phyloP scores from a whole-genome alignment of 371 early-diverging fungal species.

The Batkoa obscura region DNA sequence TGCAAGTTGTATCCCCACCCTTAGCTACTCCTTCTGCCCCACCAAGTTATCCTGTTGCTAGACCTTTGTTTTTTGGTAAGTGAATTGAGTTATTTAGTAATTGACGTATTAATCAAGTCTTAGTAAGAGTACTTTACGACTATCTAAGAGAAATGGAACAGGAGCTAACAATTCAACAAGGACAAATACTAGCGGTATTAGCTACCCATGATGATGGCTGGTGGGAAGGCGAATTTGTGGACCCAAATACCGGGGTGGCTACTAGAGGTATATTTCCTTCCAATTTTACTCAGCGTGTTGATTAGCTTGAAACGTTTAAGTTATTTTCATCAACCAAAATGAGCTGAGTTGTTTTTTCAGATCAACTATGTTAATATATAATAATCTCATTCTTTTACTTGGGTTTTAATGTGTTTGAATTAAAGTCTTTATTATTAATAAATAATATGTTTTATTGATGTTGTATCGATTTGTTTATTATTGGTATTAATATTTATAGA shows the following conservation, averaged over 20 bases:
- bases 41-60: not conserved
- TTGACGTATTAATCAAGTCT: not conserved
- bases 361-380: too few species aligned
- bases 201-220: constrained; percentile 34
- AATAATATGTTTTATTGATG: too few species aligned
- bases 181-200: constrained; percentile 49
- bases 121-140: constrained; percentile 62
- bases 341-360: too few species aligned
- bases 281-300: constrained; percentile 16
- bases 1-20: not conserved
- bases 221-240: constrained; percentile 44
- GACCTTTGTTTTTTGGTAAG: constrained; percentile 5
- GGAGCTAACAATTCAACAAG: constrained; percentile 48
- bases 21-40: not conserved
- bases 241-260: constrained; percentile 8
- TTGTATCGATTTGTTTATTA: too few species aligned
- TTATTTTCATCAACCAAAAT: too few species aligned
- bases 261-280: constrained; percentile 33
- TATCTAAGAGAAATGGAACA: constrained; percentile 52
- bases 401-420: too few species aligned
- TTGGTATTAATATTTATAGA: too few species aligned
- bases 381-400: too few species aligned
- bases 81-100: not conserved
- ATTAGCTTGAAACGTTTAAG: not conserved
- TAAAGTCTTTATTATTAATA: too few species aligned